These are phyloP conservation scores for Solanum hybrid DNA, from an alignment of 305 asterid genomes.

Conservation along the genomic window DNA sequence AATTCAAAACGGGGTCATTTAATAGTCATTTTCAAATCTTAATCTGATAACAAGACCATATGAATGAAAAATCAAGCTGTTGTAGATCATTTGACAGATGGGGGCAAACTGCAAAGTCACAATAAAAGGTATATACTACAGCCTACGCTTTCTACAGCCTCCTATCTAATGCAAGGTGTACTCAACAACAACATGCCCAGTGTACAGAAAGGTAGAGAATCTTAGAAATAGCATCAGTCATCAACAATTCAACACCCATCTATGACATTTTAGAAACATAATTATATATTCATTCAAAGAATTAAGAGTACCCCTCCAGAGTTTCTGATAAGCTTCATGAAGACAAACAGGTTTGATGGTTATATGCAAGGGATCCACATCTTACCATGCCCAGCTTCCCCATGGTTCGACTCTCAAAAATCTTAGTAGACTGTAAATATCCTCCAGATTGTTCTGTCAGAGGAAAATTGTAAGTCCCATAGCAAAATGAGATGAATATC, in stretches of 20 bases:
- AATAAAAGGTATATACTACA: background rate
- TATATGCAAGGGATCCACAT: constrained; percentile 17
- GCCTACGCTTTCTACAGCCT: background rate
- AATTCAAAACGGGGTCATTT: background rate
- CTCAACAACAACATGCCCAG: background rate
- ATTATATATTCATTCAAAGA: background rate
- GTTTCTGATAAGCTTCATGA: background rate
- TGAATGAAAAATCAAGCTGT: background rate
- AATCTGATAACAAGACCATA: background rate
- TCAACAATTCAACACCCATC: background rate
- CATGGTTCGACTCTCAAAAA: constrained; percentile 97
- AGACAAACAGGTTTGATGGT: background rate
- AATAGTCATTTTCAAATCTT: background rate
- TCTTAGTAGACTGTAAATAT: constrained; percentile 88
- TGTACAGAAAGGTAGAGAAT: background rate
- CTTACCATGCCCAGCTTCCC: constrained; percentile 99
- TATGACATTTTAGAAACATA: background rate
- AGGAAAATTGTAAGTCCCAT: constrained; percentile 8
- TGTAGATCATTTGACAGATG: background rate
- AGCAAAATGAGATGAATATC: background rate
- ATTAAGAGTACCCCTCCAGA: background rate
- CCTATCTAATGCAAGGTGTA: background rate
- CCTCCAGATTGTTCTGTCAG: constrained; percentile 91
- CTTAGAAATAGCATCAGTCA: background rate
- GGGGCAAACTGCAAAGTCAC: background rate